Evolutionary conservation across 805 yeast genomes (phyloP).

Genomic region (Middelhovenomyces tepae): DNA sequence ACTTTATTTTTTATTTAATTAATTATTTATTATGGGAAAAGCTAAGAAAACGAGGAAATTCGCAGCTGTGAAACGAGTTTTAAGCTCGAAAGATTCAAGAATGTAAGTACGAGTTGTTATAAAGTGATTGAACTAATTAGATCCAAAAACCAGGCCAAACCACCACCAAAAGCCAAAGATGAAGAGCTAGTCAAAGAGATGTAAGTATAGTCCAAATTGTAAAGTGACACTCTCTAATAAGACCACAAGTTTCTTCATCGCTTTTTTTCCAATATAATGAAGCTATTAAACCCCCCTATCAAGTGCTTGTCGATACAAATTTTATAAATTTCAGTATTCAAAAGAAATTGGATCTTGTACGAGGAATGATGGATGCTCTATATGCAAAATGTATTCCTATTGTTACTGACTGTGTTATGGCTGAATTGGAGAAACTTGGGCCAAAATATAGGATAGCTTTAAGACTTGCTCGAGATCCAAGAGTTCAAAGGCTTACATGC

Average conservation of each 20-base stretch:
- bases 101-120: conserved; percentile 25
- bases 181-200: conserved; percentile 65
- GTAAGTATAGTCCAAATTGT: conserved; percentile 12
- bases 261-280: conserved; percentile 89
- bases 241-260: conserved; percentile 92
- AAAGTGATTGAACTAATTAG: conserved; percentile 27
- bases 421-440: conserved; percentile 93
- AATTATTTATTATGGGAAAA: conserved; percentile 63
- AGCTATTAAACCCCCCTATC: conserved; percentile 97
- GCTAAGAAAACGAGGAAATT: conserved; percentile 96
- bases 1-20: conserved; percentile 4
- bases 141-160: conserved; percentile 30
- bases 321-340: conserved; percentile 94
- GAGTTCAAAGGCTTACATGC: conserved; percentile 79
- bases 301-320: conserved; percentile 91
- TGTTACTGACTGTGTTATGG: conserved; percentile 96
- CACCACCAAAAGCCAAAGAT: conserved; percentile 36
- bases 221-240: conserved; percentile 27
- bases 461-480: conserved; percentile 85
- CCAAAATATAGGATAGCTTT: conserved; percentile 91
- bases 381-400: conserved; percentile 94
- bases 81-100: conserved; percentile 65
- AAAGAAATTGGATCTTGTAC: conserved; percentile 87
- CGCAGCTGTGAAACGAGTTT: conserved; percentile 79
- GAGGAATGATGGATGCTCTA: conserved; percentile 94